These are phyloP conservation scores for Exutisphaerella laricina DNA, from an alignment of 2,329 filamentous ascomycete species.

Conservation along the genomic window DNA sequence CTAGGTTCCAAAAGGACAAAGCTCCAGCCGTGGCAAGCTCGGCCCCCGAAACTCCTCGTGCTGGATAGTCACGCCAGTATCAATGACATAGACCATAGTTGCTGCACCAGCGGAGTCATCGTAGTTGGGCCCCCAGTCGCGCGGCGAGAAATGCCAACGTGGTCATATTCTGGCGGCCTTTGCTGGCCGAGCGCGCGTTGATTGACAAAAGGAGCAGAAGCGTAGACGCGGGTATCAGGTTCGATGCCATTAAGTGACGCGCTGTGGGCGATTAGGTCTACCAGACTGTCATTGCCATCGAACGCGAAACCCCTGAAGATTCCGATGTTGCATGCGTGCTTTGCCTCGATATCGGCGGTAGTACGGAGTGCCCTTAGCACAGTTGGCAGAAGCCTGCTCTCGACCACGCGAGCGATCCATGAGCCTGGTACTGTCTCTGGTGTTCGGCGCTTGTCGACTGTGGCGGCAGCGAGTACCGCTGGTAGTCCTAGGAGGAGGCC, in stretches of 20 bases:
- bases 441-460: conserved; percentile 18
- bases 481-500: conserved; percentile 20
- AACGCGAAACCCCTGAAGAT: conserved; percentile 37
- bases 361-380: conserved; percentile 13
- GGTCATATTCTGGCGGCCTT: too few species aligned
- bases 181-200: too few species aligned
- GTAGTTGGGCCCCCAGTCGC: too few species aligned
- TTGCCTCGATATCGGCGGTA: conserved; percentile 17
- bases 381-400: conserved; percentile 9
- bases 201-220: conserved; percentile 29
- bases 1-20: too few species aligned
- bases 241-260: conserved; percentile 37
- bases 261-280: conserved; percentile 27
- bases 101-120: too few species aligned
- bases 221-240: conserved; percentile 35
- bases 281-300: conserved; percentile 31
- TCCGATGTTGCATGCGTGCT: conserved; percentile 28
- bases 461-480: conserved; percentile 15
- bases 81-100: too few species aligned
- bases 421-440: conserved; percentile 16
- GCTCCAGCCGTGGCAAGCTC: too few species aligned
- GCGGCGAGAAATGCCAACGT: too few species aligned
- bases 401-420: conserved; percentile 21
- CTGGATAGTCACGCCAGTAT: too few species aligned
- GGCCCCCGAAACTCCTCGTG: too few species aligned